A percentile compares a stretch with the other conserved stretches of the same genome.
These are phyloP conservation scores for Helianthus tuberosus DNA, from an alignment of 129 eudicot species.

Conservation along the genomic window DNA sequence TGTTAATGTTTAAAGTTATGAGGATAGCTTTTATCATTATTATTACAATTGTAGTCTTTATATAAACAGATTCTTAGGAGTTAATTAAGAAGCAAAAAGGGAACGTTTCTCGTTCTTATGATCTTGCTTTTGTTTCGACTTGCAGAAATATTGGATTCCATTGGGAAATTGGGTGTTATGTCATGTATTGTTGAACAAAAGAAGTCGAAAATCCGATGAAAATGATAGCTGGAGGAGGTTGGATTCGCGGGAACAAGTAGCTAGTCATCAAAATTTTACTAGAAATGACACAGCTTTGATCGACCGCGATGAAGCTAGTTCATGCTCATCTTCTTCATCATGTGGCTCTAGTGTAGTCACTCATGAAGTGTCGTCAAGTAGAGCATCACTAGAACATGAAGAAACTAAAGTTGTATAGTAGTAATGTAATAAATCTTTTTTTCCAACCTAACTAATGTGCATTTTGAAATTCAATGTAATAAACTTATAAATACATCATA, in stretches of 20 bases:
- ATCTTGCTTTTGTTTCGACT: neutral
- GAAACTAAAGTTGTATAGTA: conserved; percentile 22
- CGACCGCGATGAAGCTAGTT: conserved; percentile 16
- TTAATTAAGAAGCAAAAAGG: conserved; percentile 3
- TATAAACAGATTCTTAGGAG: no score
- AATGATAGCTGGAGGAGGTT: conserved; percentile 4
- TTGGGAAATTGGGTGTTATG: conserved; percentile 83
- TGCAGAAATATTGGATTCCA: conserved; percentile 52
- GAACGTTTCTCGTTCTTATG: neutral
- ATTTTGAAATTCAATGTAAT: no score
- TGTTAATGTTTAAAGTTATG: no score
- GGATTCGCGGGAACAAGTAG: conserved; percentile 9
- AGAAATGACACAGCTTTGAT: neutral
- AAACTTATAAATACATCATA: no score
- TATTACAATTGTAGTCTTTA: no score
- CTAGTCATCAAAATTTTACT: neutral
- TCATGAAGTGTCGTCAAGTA: conserved; percentile 45
- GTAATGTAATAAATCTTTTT: conserved; percentile 1
- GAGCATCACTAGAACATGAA: conserved; percentile 27
- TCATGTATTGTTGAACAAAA: conserved; percentile 55
- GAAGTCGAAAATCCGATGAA: conserved; percentile 28
- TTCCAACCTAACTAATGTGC: neutral
- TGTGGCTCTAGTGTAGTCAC: conserved; percentile 43
- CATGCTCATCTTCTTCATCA: conserved; percentile 39
- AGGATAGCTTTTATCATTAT: no score